Evolutionary conservation across 2,329 filamentous ascomycete genomes (phyloP).

Genomic region (Alternaria solani): DNA sequence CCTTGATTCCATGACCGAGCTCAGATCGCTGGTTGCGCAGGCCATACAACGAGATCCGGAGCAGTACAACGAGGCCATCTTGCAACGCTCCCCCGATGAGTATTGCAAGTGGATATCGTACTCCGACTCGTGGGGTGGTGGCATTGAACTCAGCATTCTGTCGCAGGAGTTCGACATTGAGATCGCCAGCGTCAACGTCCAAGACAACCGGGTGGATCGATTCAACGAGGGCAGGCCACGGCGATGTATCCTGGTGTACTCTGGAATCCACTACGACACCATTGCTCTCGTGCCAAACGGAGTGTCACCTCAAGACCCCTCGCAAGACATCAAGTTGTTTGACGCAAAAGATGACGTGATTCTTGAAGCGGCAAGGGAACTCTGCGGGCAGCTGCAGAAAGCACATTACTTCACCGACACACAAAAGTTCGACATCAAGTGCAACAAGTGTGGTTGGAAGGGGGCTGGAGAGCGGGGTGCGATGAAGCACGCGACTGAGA

Average conservation of each 20-base stretch:
- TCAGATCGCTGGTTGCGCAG: constrained; percentile 80
- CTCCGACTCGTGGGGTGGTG: constrained; percentile 87
- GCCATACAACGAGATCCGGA: constrained; percentile 77
- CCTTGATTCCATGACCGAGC: constrained; percentile 72
- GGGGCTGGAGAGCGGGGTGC: constrained; percentile 72
- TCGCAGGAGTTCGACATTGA: constrained; percentile 86
- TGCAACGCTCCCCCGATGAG: constrained; percentile 73
- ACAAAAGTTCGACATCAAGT: constrained; percentile 77
- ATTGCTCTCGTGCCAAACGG: constrained; percentile 74
- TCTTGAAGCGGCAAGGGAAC: constrained; percentile 64
- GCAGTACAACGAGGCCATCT: constrained; percentile 76
- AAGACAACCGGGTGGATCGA: constrained; percentile 70
- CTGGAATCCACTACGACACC: constrained; percentile 92
- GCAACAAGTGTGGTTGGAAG: constrained; percentile 75
- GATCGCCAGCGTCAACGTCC: constrained; percentile 84
- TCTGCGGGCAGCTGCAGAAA: constrained; percentile 68
- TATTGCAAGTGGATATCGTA: constrained; percentile 86
- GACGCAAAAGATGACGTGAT: constrained; percentile 64
- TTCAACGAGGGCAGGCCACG: constrained; percentile 76
- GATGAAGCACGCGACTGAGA: constrained; percentile 67
- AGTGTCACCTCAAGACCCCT: constrained; percentile 68
- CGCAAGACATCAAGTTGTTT: constrained; percentile 82
- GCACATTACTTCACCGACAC: constrained; percentile 91
- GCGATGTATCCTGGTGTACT: constrained; percentile 85
- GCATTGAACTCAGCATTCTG: constrained; percentile 86